Conservation (phyloP, 192 early-diverging fungal genomes). For the Coemansia sp. region DNA sequence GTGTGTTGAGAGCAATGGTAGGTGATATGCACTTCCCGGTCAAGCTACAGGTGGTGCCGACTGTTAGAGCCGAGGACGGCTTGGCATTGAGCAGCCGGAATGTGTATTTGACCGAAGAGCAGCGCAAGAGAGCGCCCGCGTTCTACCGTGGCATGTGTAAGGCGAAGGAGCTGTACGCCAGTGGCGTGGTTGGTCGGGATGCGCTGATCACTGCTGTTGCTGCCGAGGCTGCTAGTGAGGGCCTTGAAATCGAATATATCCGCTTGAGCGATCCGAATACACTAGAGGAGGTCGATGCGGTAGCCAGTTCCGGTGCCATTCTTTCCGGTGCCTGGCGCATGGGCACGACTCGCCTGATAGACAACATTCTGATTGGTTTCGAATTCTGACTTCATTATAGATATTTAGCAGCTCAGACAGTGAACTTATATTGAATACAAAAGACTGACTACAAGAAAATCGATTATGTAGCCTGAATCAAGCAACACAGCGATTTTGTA, state of each 20-base stretch:
- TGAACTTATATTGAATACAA: no score
- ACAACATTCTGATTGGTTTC: conserved; percentile 81
- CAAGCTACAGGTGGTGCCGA: conserved; percentile 67
- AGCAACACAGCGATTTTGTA: no score
- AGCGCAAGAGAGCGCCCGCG: conserved; percentile 66
- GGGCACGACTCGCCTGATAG: conserved; percentile 88
- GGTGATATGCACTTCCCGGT: conserved; percentile 81
- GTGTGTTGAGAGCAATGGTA: conserved; percentile 74
- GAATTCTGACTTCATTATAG: no score
- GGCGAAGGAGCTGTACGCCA: conserved; percentile 46
- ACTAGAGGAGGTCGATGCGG: conserved; percentile 57
- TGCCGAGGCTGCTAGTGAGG: conserved; percentile 40
- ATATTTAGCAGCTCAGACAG: no score
- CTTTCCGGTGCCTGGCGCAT: conserved; percentile 81
- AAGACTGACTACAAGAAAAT: no score
- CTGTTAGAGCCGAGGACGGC: conserved; percentile 70
- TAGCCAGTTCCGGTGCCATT: conserved; percentile 65
- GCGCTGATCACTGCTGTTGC: conserved; percentile 46
- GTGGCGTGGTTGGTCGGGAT: conserved; percentile 34
- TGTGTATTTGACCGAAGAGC: conserved; percentile 70
- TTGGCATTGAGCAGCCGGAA: conserved; percentile 92
- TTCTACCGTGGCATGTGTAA: conserved; percentile 72
- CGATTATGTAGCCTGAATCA: no score
- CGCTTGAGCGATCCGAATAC: conserved; percentile 69
- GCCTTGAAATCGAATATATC: conserved; percentile 79